Evolutionary conservation across 2,329 filamentous ascomycete genomes (phyloP).

Genomic region (Zymoseptoria crescenta): DNA sequence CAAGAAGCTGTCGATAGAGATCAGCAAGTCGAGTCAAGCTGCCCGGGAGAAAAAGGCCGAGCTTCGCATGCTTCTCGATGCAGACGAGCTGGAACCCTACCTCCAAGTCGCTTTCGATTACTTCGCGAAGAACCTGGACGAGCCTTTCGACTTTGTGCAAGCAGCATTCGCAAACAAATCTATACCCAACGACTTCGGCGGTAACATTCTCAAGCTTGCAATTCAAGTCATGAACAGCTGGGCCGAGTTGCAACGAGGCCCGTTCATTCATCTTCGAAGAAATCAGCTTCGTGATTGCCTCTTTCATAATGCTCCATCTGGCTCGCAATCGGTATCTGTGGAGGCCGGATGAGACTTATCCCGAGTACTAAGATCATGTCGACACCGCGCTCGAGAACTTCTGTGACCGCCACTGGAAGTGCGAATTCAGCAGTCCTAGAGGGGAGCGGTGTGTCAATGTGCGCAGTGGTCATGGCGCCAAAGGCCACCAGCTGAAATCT

Average conservation of each 20-base stretch:
- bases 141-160: constrained; percentile 43
- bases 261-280: constrained; percentile 30
- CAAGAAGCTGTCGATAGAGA: constrained; percentile 33
- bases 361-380: constrained; percentile 25
- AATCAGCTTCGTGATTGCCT: constrained; percentile 38
- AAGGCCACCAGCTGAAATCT: constrained; percentile 31
- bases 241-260: constrained; percentile 15
- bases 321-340: constrained; percentile 9
- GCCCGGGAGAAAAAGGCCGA: constrained; percentile 34
- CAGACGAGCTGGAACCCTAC: constrained; percentile 38
- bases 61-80: constrained; percentile 37
- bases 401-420: constrained; percentile 30
- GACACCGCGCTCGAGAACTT: constrained; percentile 35
- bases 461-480: constrained; percentile 9
- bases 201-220: constrained; percentile 40
- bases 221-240: constrained; percentile 27
- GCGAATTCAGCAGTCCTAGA: background rate
- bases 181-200: constrained; percentile 38
- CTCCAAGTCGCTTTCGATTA: constrained; percentile 42
- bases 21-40: constrained; percentile 29
- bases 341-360: constrained; percentile 18
- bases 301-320: constrained; percentile 38
- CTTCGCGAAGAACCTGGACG: constrained; percentile 34
- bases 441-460: constrained; percentile 33
- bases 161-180: constrained; percentile 35